Base-by-base conservation (phyloP, 768 basidiomycete species). In the Hypholoma sublateritium region DNA sequence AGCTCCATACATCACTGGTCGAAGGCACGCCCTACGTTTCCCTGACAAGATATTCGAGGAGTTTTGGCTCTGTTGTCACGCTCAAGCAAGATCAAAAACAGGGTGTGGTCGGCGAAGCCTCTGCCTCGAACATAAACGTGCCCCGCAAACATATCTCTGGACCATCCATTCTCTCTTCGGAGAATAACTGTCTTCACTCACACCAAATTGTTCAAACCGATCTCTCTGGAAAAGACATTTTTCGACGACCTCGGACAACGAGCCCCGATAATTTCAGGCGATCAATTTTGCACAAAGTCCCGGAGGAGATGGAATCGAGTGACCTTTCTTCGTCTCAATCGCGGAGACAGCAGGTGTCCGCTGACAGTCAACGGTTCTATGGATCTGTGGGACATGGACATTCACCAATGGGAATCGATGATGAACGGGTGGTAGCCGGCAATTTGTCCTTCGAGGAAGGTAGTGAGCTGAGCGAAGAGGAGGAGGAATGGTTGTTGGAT, bases 401-500 rank as follows among this genome's bases (percentile, higher is more conserved):
- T 22, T 5, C 55, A 28, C 39, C 24, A 14, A 19, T 32, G 8
- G 49, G 47, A 17, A 56, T 57, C 43, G 65, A 59, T 5, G 62
- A 65, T 32, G 69, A 67, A 6, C 73, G 68, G 7, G 59, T 36
- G 21, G 60, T 24, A 21, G 22, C 28, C 22, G 37, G 67, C 39
- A 62, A 65, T 13, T 6, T 56, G 28, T 49, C 55, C n/a, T 56
- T 49, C 12, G 67, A 69, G 1, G 67, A 74, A 16, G 58, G 37
- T 5, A 55, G 58, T 32, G 64, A 64, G 2, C 37, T 65, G 7
- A 64, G 55, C 50, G 76, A 74, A 9, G 72, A 73, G n/a, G 77
- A 75, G 53, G 70, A 70, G 44, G 67, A 70, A 51, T 69, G 61
- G 65, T 48, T 71, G 16, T 51, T 72, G 61, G 71, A 74, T 28